Conservation (phyloP, 2,329 filamentous ascomycete genomes). For the Clonostachys rhizophaga region DNA sequence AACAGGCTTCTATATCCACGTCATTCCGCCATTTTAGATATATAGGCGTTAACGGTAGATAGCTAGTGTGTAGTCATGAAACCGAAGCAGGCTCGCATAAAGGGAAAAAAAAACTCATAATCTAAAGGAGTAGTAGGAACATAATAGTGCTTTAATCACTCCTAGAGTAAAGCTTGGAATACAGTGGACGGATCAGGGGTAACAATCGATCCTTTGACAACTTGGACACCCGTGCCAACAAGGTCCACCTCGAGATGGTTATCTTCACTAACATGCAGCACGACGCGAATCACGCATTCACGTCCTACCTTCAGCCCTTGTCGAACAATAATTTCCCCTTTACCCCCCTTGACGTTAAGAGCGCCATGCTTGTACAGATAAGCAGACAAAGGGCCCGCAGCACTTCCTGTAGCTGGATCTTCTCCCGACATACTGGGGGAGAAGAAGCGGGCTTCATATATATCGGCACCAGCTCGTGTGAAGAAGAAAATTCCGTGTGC, state of each 20-base stretch:
- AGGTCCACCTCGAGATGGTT: not conserved
- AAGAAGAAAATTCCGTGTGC: conserved; percentile 8
- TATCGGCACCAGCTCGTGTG: not conserved
- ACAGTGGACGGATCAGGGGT: not conserved
- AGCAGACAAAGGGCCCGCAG: conserved; percentile 9
- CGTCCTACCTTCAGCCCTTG: not conserved
- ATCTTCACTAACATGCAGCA: not conserved
- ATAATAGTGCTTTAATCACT: too few species aligned
- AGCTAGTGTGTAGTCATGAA: too few species aligned
- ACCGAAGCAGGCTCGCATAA: too few species aligned
- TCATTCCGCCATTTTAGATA: too few species aligned
- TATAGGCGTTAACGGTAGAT: too few species aligned
- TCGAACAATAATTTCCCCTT: not conserved
- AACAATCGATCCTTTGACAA: not conserved
- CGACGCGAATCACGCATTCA: not conserved
- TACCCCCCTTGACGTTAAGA: not conserved
- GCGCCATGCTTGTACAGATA: conserved; percentile 6
- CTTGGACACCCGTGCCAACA: not conserved
- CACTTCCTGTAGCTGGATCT: conserved; percentile 13
- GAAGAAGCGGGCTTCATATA: conserved; percentile 11
- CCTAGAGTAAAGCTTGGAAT: not conserved
- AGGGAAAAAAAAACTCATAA: too few species aligned
- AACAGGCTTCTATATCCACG: too few species aligned
- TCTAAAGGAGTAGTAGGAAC: too few species aligned
- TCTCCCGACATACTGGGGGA: conserved; percentile 12